These are phyloP conservation scores for Picochlorum costavermella DNA, from an alignment of 139 green algal genomes.

Conservation along the genomic window DNA sequence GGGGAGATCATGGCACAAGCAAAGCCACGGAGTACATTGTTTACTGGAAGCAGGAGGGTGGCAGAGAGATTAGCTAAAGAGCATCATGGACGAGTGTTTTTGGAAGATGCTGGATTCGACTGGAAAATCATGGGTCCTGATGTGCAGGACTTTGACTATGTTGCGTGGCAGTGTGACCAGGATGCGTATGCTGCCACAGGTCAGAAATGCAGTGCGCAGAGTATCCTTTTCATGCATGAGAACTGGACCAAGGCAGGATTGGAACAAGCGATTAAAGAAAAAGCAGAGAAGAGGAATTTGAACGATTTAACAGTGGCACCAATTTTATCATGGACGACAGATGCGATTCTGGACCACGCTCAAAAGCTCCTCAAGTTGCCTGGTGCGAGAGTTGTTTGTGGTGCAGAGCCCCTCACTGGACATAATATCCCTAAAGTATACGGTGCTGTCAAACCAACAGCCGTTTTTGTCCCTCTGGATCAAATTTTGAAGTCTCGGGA, in stretches of 20 bases:
- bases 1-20: slow-evolving; percentile 57
- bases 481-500: slow-evolving; percentile 46
- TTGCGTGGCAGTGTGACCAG: slow-evolving; percentile 91
- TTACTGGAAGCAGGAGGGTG: slow-evolving; percentile 80
- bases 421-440: slow-evolving; percentile 88
- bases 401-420: slow-evolving; percentile 62
- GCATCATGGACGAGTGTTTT: slow-evolving; percentile 63
- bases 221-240: slow-evolving; percentile 89
- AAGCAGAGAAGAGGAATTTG: slow-evolving; percentile 55
- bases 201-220: slow-evolving; percentile 97
- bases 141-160: slow-evolving; percentile 70
- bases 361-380: slow-evolving; percentile 69
- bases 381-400: slow-evolving; percentile 69
- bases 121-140: slow-evolving; percentile 95
- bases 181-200: slow-evolving; percentile 92
- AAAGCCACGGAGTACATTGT: slow-evolving; percentile 77
- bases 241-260: slow-evolving; percentile 52
- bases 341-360: slow-evolving; percentile 72
- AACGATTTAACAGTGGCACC: slow-evolving; percentile 84
- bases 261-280: slow-evolving; percentile 51
- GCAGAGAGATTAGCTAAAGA: slow-evolving; percentile 75
- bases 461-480: slow-evolving; percentile 84
- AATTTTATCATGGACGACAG: slow-evolving; percentile 84
- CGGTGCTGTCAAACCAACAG: slow-evolving; percentile 89
- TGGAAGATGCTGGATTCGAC: slow-evolving; percentile 97